A percentile compares a stretch with the other conserved stretches of the same genome.
Conservation (phyloP, 192 early-diverging fungal species). For the Backusella tarrabulga region DNA sequence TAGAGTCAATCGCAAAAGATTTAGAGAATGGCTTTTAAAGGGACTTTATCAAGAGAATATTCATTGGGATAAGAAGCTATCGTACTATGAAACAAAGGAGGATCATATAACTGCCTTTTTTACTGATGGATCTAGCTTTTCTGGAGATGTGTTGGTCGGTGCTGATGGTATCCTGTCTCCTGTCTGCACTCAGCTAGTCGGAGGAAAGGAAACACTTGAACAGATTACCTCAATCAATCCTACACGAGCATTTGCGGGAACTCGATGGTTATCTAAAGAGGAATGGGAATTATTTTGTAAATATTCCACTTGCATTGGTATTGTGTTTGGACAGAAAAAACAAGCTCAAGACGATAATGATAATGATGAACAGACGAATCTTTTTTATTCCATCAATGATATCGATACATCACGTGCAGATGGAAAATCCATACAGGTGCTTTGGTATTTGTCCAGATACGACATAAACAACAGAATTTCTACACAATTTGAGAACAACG, state of each 20-base stretch:
- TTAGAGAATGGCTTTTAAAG: slow-evolving; percentile 6
- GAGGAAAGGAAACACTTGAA: neutral
- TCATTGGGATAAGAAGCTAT: slow-evolving; percentile 19
- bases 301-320: neutral
- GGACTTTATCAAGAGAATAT: neutral
- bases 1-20: neutral
- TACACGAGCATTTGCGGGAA: neutral
- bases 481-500: neutral
- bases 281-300: neutral
- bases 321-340: neutral
- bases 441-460: neutral
- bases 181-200: slow-evolving; percentile 13
- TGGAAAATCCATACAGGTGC: neutral
- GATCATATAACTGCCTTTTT: slow-evolving; percentile 14
- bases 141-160: slow-evolving; percentile 32
- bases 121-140: slow-evolving; percentile 9
- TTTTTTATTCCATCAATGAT: neutral
- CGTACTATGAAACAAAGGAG: slow-evolving; percentile 2
- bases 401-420: neutral
- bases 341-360: neutral
- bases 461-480: neutral
- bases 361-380: neutral
- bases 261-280: neutral
- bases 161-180: slow-evolving; percentile 32
- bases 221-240: neutral